Percentiles rank a stretch among this genome's conserved stretches.
phyloP scores from a whole-genome alignment of 108 stramenopile species.

The Skeletonema tropicum region DNA sequence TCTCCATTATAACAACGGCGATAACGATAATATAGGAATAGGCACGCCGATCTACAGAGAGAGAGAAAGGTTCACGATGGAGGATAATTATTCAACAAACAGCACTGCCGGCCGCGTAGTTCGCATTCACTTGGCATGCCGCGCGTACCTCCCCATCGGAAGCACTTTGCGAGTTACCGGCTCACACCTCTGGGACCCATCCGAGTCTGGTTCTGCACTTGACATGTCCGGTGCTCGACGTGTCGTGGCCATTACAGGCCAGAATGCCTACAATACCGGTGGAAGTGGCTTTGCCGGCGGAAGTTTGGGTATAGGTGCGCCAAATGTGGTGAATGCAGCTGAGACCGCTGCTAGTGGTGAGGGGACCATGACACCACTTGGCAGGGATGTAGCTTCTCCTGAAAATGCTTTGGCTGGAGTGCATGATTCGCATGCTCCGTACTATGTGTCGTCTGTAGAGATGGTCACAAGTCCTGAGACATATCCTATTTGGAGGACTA shows the following conservation, averaged over 20 bases:
- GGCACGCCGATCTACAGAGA: not conserved
- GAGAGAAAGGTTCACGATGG: not conserved
- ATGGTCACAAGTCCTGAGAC: slow-evolving; percentile 53
- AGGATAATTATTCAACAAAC: not conserved
- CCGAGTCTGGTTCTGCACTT: slow-evolving; percentile 8
- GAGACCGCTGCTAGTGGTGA: slow-evolving; percentile 2
- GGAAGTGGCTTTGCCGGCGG: slow-evolving; percentile 4
- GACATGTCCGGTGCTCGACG: slow-evolving; percentile 18
- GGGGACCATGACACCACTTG: slow-evolving; percentile 13
- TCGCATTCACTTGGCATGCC: slow-evolving; percentile 43
- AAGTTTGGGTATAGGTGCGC: slow-evolving; percentile 1
- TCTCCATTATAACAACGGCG: no score
- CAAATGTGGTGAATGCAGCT: slow-evolving; percentile 11
- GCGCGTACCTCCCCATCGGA: slow-evolving; percentile 37
- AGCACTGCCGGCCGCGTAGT: slow-evolving; percentile 31
- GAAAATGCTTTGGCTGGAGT: slow-evolving; percentile 5
- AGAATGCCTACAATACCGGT: slow-evolving; percentile 12
- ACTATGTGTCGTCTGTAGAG: slow-evolving; percentile 30
- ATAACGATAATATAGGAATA: no score
- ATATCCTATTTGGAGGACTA: slow-evolving; percentile 54
- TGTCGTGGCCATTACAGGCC: slow-evolving; percentile 7
- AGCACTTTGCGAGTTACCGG: slow-evolving; percentile 41
- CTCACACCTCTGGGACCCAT: slow-evolving; percentile 39
- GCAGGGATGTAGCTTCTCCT: not conserved
- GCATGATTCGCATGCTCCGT: slow-evolving; percentile 26